Conservation (phyloP, 768 basidiomycete genomes). For the Nidularia sp. region DNA sequence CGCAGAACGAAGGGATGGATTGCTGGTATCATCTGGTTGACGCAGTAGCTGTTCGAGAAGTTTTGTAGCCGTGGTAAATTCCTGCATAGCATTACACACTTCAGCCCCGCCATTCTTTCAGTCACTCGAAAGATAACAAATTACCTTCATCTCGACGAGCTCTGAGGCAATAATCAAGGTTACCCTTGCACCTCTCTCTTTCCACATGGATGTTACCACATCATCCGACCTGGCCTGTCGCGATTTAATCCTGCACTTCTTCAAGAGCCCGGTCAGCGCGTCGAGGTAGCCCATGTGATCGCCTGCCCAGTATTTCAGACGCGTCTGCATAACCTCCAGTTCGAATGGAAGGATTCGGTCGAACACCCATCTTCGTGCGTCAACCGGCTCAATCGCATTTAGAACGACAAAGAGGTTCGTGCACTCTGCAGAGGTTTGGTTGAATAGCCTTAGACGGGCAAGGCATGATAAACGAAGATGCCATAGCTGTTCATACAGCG, state of each 20-base stretch:
- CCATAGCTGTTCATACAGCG: constrained; percentile 55
- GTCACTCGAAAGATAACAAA: too few species aligned
- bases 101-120: too few species aligned
- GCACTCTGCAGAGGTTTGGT: constrained; percentile 83
- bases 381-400: constrained; percentile 47
- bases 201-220: constrained; percentile 65
- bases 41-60: constrained; percentile 66
- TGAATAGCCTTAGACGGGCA: constrained; percentile 78
- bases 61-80: constrained; percentile 62
- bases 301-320: constrained; percentile 77
- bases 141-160: constrained; percentile 80
- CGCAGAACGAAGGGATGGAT: constrained; percentile 61
- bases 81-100: constrained; percentile 32
- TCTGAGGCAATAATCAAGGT: constrained; percentile 78
- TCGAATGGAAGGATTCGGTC: constrained; percentile 57
- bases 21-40: constrained; percentile 29
- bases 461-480: constrained; percentile 77
- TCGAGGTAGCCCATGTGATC: constrained; percentile 81
- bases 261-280: constrained; percentile 58
- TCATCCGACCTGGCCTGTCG: constrained; percentile 33
- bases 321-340: constrained; percentile 66
- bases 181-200: constrained; percentile 73
- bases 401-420: constrained; percentile 75
- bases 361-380: constrained; percentile 56
- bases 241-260: constrained; percentile 53